phyloP scores from a whole-genome alignment of 148 eudicot species.

The Silene latifolia region DNA sequence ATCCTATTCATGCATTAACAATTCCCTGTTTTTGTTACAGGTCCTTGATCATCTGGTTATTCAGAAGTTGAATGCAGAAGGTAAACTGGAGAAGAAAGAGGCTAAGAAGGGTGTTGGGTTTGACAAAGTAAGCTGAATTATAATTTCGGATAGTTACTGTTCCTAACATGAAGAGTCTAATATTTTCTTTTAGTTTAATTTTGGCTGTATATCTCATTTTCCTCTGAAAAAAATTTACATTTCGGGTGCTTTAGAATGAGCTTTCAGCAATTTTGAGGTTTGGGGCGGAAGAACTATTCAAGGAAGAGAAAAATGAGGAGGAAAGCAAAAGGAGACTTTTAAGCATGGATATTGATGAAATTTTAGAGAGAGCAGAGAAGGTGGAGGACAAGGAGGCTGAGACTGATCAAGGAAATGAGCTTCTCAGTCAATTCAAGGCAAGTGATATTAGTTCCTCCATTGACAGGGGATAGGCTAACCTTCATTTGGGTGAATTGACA shows the following conservation, averaged over 20 bases:
- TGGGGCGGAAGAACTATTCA: constrained; percentile 96
- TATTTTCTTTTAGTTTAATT: not conserved
- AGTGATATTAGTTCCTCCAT: not conserved
- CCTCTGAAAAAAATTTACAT: not conserved
- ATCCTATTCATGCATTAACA: not conserved
- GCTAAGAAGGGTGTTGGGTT: constrained; percentile 78
- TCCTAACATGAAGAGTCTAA: not conserved
- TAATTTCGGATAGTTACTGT: not conserved
- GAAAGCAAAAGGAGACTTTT: constrained; percentile 93
- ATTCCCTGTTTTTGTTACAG: constrained; percentile 30
- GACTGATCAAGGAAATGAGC: constrained; percentile 66
- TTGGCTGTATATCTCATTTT: not conserved
- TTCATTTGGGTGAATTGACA: not conserved
- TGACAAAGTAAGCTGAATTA: constrained; percentile 64
- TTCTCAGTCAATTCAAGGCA: constrained; percentile 94
- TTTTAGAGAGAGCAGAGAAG: constrained; percentile 97
- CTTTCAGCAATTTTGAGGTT: constrained; percentile 98
- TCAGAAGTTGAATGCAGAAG: constrained; percentile 98
- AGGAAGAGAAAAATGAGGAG: constrained; percentile 94
- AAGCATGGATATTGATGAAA: constrained; percentile 95
- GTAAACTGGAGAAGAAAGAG: constrained; percentile 93
- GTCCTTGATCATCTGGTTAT: constrained; percentile 98
- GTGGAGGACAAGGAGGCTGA: constrained; percentile 78
- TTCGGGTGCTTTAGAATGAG: constrained; percentile 63
- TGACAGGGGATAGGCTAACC: not conserved